Conservation (phyloP, 805 yeast species). For the Kazachstania taianensis region DNA sequence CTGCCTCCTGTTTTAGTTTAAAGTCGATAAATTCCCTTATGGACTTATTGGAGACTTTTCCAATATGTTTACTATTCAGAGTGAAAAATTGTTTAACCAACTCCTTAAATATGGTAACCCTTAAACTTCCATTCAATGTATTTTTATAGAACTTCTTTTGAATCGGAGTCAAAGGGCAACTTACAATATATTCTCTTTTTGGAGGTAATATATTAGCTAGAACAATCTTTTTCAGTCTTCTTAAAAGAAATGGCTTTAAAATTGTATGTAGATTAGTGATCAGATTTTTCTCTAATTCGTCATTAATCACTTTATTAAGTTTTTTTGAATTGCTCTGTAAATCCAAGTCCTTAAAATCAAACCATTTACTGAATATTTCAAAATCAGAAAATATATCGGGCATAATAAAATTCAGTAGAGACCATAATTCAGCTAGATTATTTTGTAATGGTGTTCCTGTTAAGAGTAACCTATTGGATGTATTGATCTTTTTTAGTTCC, state of each 20-base stretch:
- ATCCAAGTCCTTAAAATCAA: slow-evolving; percentile 59
- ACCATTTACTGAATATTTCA: slow-evolving; percentile 87
- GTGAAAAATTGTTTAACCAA: slow-evolving; percentile 43
- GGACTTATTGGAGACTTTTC: slow-evolving; percentile 23
- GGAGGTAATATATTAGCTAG: slow-evolving; percentile 61
- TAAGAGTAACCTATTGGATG: slow-evolving; percentile 62
- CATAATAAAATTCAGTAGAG: slow-evolving; percentile 75
- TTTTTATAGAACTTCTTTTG: slow-evolving; percentile 57
- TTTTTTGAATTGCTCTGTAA: slow-evolving; percentile 27
- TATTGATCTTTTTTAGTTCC: slow-evolving; percentile 54
- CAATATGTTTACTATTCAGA: slow-evolving; percentile 30
- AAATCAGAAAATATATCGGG: slow-evolving; percentile 92
- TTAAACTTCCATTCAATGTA: slow-evolving; percentile 39
- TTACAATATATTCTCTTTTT: slow-evolving; percentile 79
- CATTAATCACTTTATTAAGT: slow-evolving; percentile 39
- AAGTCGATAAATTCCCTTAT: slow-evolving; percentile 37
- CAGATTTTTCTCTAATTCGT: slow-evolving; percentile 48
- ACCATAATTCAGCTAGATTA: slow-evolving; percentile 85
- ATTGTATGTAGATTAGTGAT: slow-evolving; percentile 77
- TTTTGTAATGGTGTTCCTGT: slow-evolving; percentile 98
- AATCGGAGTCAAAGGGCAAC: slow-evolving; percentile 50
- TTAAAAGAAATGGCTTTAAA: slow-evolving; percentile 73
- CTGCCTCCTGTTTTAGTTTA: slow-evolving; percentile 17
- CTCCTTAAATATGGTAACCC: slow-evolving; percentile 35
- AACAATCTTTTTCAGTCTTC: slow-evolving; percentile 73